Base-by-base conservation (phyloP, 2,329 filamentous ascomycete genomes). In the Alternaria brassicicola region DNA sequence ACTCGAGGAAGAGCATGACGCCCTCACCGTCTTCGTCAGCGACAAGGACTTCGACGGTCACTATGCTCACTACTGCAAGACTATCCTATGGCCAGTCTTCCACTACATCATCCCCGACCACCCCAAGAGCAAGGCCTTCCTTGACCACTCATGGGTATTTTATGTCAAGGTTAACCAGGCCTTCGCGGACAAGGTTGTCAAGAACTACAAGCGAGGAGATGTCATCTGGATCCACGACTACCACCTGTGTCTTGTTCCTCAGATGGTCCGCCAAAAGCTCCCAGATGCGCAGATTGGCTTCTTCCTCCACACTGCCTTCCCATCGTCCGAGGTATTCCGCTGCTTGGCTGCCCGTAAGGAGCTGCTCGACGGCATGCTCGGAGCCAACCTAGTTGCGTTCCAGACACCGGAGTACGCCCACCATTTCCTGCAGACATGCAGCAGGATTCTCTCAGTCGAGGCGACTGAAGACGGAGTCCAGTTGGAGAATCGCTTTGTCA, bases 101-200 rank as follows among this genome's bases (percentile, higher is more conserved):
- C 93, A 98, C 79, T 98, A 98, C 77, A 93, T 97, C 78, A 96
- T 98, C 59, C 95, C 94, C 0, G 95, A 98, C 75, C 96, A 96
- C 74, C 94, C 94, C 25, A 97, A 97, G 83, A 97, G 93, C 86
- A 98, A 98, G 61, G 94, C 94, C 0, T 98, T 97, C 76, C 90
- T 96, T 76, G 94, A 98, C 68, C 93, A 98, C 78, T 97, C 93
- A 0, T 98, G 93, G 92, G 86, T 93, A 67, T 96, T 92, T 81
- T 98, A 98, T 71, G 90, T 93, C 73, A 92, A 91, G 52, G 85
- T 97, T 72, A 97, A 97, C 79, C 90, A 95, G 76, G 92, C 90
- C 3, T 97, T 98, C 78, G 94, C 94, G 30, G 91, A 97, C 75
- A 89, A 89, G 74, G 93, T 98, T 57, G 83, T 96, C 46, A 89